Base-by-base conservation (phyloP, 1,139 yeast species). In the Geotrichum fermentans region DNA sequence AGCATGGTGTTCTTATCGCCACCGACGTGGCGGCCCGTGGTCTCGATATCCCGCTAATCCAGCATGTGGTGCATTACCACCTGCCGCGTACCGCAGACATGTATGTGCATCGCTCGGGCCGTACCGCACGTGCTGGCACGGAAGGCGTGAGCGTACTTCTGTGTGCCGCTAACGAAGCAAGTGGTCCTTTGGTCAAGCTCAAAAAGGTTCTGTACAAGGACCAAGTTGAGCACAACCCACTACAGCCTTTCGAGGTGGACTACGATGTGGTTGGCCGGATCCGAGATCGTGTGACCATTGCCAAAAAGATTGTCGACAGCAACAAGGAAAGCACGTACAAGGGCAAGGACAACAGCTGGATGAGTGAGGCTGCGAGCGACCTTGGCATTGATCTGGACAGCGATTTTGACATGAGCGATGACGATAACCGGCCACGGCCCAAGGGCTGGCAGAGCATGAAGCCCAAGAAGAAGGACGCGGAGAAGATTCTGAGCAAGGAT, bases 1-100 rank as follows among this genome's bases (percentile, higher is more conserved):
- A 67, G 5, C 73, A 55, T 2, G 78, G 88, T 0, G 90, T 92
- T 1, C 73, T 94, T 48, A 79, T 94, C 48, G 96, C 97, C 0
- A 88, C 97, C 1, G 99, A 92, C 67, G 97, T 92, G 47, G 98
- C 99, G 1, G 98, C 99, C 5, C 80, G 99, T 72, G 99, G 99
- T 53, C 75, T 94, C 54, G 99, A 94, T 73, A 88, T 94, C 52
- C 85, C 96, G 1, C 77, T 78, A 43, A 90, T 94, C 48, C 85
- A 89, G 61, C 98, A 92, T 65, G 98, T 94, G 38, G 88, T 92
- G 13, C 98, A 92, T 65, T 92, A 92, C 62, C 97, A 92, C 68
- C 73, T 94, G 55, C 98, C 99, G 10, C 76, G 97, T 56, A 77
- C 95, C 8, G 97, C 97, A 0, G 98, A 94, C 64, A 81, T 89